Evolutionary conservation across 2,329 filamentous ascomycete species (phyloP).

Genomic region (Cryphonectria japonica): DNA sequence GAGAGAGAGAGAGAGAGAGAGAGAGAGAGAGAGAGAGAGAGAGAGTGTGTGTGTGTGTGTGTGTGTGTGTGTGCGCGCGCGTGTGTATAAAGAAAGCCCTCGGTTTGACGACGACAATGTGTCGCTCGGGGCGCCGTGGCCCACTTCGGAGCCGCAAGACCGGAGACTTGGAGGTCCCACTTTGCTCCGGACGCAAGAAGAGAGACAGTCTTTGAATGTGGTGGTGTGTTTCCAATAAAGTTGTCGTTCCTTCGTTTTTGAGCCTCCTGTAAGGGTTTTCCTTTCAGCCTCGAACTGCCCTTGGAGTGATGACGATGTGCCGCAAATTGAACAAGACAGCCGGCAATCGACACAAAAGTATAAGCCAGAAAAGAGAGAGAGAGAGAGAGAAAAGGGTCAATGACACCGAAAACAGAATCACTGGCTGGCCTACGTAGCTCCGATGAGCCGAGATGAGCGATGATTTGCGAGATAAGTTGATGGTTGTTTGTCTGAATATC

Average conservation of each 20-base stretch:
- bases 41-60: background rate
- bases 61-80: too few species aligned
- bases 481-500: background rate
- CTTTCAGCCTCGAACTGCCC: background rate
- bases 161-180: background rate
- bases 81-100: background rate
- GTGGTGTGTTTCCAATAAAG: background rate
- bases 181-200: background rate
- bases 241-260: background rate
- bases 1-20: too few species aligned
- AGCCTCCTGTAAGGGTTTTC: background rate
- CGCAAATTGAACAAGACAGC: background rate
- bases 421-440: background rate
- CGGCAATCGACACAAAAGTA: background rate
- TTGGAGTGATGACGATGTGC: background rate
- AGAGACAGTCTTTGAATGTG: background rate
- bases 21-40: too few species aligned
- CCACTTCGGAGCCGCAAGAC: conserved; percentile 1
- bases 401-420: background rate
- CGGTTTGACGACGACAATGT: background rate
- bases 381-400: background rate
- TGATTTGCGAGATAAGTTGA: background rate
- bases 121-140: background rate
- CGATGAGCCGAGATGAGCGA: too few species aligned
- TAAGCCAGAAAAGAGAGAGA: background rate